These are phyloP conservation scores for Amphibolis antarctica DNA, from an alignment of 106 monocot species.

Conservation along the genomic window DNA sequence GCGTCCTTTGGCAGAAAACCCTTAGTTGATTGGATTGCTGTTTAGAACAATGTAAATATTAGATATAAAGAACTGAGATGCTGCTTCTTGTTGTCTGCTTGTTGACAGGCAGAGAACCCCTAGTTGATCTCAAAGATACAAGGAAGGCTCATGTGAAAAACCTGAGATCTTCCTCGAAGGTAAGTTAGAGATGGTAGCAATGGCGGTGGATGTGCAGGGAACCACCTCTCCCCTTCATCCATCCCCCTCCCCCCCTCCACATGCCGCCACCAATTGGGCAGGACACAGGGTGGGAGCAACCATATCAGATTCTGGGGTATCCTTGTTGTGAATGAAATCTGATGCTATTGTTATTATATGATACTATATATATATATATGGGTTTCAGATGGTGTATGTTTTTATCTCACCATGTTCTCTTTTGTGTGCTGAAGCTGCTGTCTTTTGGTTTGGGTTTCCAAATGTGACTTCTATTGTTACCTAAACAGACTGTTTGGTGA, in stretches of 20 bases:
- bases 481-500: too few relatives aligned
- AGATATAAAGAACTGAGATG: not conserved
- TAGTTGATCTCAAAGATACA: not conserved
- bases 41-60: conserved; percentile 9
- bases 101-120: too few relatives aligned
- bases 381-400: not conserved
- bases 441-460: not conserved
- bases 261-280: not conserved
- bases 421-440: conserved; percentile 1
- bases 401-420: not conserved
- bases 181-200: not conserved
- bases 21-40: not conserved
- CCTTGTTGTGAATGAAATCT: not conserved
- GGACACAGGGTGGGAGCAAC: not conserved
- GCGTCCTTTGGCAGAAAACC: not conserved
- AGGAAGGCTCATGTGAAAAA: not conserved
- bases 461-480: not conserved
- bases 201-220: not conserved
- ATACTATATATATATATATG: not conserved
- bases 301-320: not conserved
- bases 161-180: not conserved
- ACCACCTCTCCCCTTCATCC: not conserved
- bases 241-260: too few relatives aligned
- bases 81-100: conserved; percentile 1
- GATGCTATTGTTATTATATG: not conserved